Evolutionary conservation across 176 grass and related monocot genomes (phyloP).

Genomic region (Zea luxurians): DNA sequence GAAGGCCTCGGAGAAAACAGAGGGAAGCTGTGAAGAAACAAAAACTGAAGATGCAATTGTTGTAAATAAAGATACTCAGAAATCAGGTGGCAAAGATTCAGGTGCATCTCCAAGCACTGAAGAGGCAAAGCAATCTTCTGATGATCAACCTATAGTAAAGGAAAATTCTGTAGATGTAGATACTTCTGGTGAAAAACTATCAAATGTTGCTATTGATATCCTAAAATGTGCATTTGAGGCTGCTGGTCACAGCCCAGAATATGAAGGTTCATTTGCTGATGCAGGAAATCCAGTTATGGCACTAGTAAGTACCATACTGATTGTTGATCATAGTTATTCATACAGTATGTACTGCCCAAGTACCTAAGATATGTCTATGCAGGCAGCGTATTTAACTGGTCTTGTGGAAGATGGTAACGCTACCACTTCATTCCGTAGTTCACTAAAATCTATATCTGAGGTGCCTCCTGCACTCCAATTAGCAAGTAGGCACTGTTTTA

Average conservation of each 20-base stretch:
- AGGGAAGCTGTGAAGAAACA: conserved; percentile 39
- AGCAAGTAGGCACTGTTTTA: conserved; percentile 90
- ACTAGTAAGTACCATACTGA: conserved; percentile 53
- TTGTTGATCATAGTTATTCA: not conserved
- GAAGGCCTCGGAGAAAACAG: conserved; percentile 54
- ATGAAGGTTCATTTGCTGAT: conserved; percentile 80
- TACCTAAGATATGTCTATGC: conserved; percentile 47
- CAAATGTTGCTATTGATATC: conserved; percentile 68
- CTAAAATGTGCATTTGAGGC: conserved; percentile 86
- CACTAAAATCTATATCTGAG: conserved; percentile 89
- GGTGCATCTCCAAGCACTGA: conserved; percentile 32
- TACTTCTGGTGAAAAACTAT: conserved; percentile 51
- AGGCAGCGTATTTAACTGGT: conserved; percentile 80
- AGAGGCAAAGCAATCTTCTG: conserved; percentile 50
- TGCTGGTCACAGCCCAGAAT: conserved; percentile 66
- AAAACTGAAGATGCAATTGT: conserved; percentile 41
- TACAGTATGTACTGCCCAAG: conserved; percentile 22
- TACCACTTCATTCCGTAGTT: conserved; percentile 72
- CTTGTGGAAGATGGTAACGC: conserved; percentile 68
- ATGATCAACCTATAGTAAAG: conserved; percentile 43
- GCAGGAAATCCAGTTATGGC: conserved; percentile 97
- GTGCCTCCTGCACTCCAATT: conserved; percentile 78
- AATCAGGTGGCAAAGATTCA: conserved; percentile 49
- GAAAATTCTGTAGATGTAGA: conserved; percentile 43
- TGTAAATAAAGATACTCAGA: conserved; percentile 55